Percentiles rank a stretch among this genome's conserved stretches.
Evolutionary conservation across 1,284 basidiomycete species (phyloP).

Genomic region (Trichosporon sp.): DNA sequence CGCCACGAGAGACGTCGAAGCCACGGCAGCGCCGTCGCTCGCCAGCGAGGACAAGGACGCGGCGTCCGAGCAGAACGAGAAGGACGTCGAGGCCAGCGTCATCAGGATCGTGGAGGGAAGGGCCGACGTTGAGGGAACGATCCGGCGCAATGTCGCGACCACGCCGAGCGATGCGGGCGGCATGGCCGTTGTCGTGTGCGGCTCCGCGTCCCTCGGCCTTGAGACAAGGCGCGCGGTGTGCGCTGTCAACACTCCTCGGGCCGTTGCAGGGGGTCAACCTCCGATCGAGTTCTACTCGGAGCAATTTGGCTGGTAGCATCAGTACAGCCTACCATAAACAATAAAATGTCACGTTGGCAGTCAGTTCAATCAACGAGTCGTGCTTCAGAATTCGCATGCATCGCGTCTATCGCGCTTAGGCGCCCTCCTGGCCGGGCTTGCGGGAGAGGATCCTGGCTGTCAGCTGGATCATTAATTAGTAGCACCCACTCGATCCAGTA

Average conservation of each 20-base stretch:
- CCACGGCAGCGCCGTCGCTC: background rate
- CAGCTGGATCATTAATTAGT: too few relatives aligned
- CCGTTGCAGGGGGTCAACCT: slow-evolving; percentile 21
- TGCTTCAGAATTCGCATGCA: background rate
- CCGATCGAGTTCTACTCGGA: slow-evolving; percentile 23
- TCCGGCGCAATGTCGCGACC: background rate
- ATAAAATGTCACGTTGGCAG: too few relatives aligned
- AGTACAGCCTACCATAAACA: background rate
- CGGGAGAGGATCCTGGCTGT: slow-evolving; percentile 9
- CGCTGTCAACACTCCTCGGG: slow-evolving; percentile 15
- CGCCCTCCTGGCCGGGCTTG: background rate
- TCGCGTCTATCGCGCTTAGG: background rate
- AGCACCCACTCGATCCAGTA: slow-evolving; percentile 54
- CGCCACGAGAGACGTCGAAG: slow-evolving; percentile 4
- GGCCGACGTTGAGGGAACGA: slow-evolving; percentile 2
- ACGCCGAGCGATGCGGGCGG: background rate
- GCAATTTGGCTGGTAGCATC: slow-evolving; percentile 23
- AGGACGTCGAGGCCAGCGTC: background rate
- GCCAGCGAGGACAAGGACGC: background rate
- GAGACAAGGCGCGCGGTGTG: slow-evolving; percentile 19
- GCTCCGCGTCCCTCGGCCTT: slow-evolving; percentile 18
- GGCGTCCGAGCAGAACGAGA: too few relatives aligned
- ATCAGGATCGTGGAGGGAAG: background rate
- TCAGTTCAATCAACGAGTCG: background rate
- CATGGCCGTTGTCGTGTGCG: slow-evolving; percentile 22